A percentile compares a stretch with the other conserved stretches of the same genome.
Conservation (phyloP, 2,329 filamentous ascomycete genomes). For the Diaporthe aspalathi region DNA sequence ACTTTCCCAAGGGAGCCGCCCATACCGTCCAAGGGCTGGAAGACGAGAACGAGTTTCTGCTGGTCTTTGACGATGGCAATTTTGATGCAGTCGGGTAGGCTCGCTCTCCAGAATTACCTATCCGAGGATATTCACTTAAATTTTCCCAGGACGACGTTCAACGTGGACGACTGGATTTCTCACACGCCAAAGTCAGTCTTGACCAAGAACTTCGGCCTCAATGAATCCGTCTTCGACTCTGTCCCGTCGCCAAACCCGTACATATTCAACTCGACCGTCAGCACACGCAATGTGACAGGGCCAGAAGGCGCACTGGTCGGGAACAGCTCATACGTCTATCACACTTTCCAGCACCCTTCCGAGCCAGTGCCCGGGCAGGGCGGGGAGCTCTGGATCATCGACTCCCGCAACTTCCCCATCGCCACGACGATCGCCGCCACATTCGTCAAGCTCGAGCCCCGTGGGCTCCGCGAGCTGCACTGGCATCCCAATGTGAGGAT, state of each 20-base stretch:
- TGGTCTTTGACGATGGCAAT: constrained; percentile 51
- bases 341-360: constrained; percentile 65
- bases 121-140: no score
- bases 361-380: constrained; percentile 70
- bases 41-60: constrained; percentile 74
- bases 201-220: constrained; percentile 76
- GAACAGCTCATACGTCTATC: constrained; percentile 73
- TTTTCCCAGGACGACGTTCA: constrained; percentile 69
- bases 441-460: constrained; percentile 72
- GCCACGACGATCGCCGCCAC: constrained; percentile 74
- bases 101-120: rapidly evolving
- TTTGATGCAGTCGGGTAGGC: constrained; percentile 19
- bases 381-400: constrained; percentile 72
- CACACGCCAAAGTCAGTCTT: constrained; percentile 73
- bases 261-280: constrained; percentile 68
- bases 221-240: constrained; percentile 68
- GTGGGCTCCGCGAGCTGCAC: constrained; percentile 73
- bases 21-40: constrained; percentile 74
- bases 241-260: constrained; percentile 70
- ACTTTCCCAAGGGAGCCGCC: constrained; percentile 73
- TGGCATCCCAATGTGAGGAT: constrained; percentile 74
- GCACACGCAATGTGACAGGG: constrained; percentile 57
- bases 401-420: constrained; percentile 75
- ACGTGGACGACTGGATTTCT: constrained; percentile 76
- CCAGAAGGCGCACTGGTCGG: constrained; percentile 60